These are phyloP conservation scores for Aspergillus niger DNA, from an alignment of 2,329 filamentous ascomycete species.

Conservation along the genomic window DNA sequence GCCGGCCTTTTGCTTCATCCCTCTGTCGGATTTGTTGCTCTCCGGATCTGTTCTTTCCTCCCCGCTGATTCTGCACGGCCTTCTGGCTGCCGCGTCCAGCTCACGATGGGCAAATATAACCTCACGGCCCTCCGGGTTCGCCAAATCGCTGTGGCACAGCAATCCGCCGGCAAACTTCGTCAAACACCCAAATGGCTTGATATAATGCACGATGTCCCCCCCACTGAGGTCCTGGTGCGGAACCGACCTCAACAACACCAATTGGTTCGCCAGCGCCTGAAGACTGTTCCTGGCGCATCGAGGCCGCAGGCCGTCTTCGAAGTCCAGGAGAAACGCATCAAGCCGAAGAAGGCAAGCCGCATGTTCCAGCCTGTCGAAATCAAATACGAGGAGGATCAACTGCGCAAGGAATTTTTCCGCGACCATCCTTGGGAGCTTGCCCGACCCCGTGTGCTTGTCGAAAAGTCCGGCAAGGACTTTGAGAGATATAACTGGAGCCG, in stretches of 20 bases:
- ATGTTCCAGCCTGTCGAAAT: conserved; percentile 80
- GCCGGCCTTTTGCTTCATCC: not conserved
- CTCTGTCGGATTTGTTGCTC: not conserved
- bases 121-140: conserved; percentile 50
- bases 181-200: conserved; percentile 56
- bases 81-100: conserved; percentile 8
- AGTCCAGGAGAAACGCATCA: conserved; percentile 42
- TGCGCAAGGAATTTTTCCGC: conserved; percentile 80
- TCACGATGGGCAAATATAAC: conserved; percentile 50
- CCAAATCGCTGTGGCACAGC: conserved; percentile 44
- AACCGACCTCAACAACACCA: conserved; percentile 54
- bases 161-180: conserved; percentile 38
- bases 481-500: conserved; percentile 77
- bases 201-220: conserved; percentile 59
- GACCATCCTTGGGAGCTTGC: conserved; percentile 98
- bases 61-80: conserved; percentile 5
- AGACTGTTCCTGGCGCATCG: conserved; percentile 30
- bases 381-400: conserved; percentile 76
- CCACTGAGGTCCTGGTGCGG: conserved; percentile 61
- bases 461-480: conserved; percentile 80
- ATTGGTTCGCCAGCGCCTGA: conserved; percentile 43
- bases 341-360: conserved; percentile 66
- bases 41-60: not conserved
- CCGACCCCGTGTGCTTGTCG: conserved; percentile 79
- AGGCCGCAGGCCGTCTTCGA: conserved; percentile 41